Base-by-base conservation (phyloP, 176 grass and related monocot species). In the Tillandsia leiboldiana region DNA sequence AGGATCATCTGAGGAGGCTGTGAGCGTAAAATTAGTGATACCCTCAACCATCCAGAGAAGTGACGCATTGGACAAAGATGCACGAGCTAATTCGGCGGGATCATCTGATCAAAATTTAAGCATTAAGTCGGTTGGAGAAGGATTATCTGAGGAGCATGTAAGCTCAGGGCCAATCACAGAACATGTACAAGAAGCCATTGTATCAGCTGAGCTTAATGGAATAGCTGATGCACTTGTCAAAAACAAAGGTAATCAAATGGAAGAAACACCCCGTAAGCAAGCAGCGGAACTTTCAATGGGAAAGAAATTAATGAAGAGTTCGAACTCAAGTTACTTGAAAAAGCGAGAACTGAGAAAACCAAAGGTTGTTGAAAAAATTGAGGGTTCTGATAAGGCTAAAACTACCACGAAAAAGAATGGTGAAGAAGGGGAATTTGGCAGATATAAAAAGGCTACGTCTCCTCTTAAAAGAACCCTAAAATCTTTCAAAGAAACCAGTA, bases 11-110 rank as follows among this genome's bases (percentile, higher is more conserved):
- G 73, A 87, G 14, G 76, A 69, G 77, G 73, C 86, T 75, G 70
- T 80, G 73, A 88, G 78, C 80, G 87, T 87, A 73, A 85, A 84
- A 17, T 59, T 79, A 57, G 75, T 80, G 49, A 80, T 86, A 68
- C 73, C 76, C 66, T 54, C 74, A 63, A 65, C 75, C 17, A 82
- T 87, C 18, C 82, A 79, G 65, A 74, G 82, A 58, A 72, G 8
- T 1, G 76, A 85, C 12, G 70, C 33, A 48, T 72, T 66, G 9
- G 82, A 85, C 3, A 79, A 85, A 61, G 51, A 69, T 18, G 17
- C 58, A 28, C 50, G 57, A 58, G 7, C 15, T 20, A 11, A 59
- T 64, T 12, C 58, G 6, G 67, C 51, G 64, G 67, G 14, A 42
- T 18, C 48, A 23, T 61, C 10, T 78, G 56, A 63, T 26, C 49